A percentile compares a stretch with the other conserved stretches of the same genome.
These are phyloP conservation scores for Globisporangium spinosum DNA, from an alignment of 352 stramenopile species.

Conservation along the genomic window DNA sequence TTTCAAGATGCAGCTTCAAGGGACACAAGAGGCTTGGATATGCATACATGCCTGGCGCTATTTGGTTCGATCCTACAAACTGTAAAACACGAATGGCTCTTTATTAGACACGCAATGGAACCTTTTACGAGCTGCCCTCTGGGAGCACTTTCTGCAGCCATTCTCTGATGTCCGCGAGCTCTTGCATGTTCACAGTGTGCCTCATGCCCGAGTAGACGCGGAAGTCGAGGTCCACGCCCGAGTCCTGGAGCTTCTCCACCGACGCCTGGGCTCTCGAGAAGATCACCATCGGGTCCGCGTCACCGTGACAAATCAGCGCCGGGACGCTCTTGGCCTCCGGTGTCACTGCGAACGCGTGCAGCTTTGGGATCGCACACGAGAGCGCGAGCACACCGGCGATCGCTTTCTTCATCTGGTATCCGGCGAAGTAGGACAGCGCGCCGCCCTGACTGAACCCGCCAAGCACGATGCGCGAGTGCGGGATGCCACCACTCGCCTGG, in stretches of 20 bases:
- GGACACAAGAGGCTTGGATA: too few species aligned
- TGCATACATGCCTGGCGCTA: too few species aligned
- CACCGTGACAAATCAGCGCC: slow-evolving; percentile 77
- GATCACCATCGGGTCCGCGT: slow-evolving; percentile 55
- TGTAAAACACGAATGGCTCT: not conserved
- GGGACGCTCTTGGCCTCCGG: slow-evolving; percentile 56
- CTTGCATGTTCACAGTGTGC: slow-evolving; percentile 58
- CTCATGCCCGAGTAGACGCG: slow-evolving; percentile 61
- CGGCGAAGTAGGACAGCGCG: not conserved
- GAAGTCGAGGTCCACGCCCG: slow-evolving; percentile 60
- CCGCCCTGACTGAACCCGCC: not conserved
- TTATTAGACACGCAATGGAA: not conserved
- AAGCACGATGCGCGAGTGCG: not conserved
- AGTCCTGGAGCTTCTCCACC: slow-evolving; percentile 49
- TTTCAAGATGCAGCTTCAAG: too few species aligned
- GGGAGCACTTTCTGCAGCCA: slow-evolving; percentile 44
- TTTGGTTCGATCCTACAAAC: not conserved
- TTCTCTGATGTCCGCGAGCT: slow-evolving; percentile 58
- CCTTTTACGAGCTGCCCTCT: not conserved
- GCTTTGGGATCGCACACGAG: slow-evolving; percentile 71
- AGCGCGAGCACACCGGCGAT: slow-evolving; percentile 68
- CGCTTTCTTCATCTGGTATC: not conserved
- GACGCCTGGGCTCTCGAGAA: slow-evolving; percentile 62
- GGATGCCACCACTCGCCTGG: not conserved
- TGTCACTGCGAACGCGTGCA: slow-evolving; percentile 47